Evolutionary conservation across 345 rosid species (phyloP).

Genomic region (Rhodomyrtus tomentosa): DNA sequence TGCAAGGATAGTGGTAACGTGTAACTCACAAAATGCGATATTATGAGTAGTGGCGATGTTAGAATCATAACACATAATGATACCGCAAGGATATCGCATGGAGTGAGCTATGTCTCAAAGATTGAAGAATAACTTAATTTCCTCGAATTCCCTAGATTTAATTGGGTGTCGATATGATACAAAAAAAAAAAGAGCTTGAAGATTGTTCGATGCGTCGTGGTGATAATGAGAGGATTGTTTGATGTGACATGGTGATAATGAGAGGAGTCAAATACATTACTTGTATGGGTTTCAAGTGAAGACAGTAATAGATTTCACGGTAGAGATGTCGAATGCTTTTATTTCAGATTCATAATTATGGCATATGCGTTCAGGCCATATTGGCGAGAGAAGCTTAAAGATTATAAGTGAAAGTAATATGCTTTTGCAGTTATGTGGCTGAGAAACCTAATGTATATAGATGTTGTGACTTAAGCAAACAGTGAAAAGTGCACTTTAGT

Average conservation of each 20-base stretch:
- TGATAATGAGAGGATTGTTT: not conserved
- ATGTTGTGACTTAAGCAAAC: not conserved
- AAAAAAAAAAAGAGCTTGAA: not conserved
- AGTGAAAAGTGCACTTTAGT: not conserved
- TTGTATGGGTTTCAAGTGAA: not conserved
- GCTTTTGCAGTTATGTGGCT: not conserved
- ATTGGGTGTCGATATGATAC: not conserved
- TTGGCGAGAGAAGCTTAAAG: not conserved
- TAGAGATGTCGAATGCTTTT: rapidly evolving
- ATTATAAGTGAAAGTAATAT: not conserved
- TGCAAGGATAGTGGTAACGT: not conserved
- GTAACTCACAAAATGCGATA: not conserved
- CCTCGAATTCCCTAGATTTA: not conserved
- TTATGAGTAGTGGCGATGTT: not conserved
- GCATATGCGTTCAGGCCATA: not conserved
- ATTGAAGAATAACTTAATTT: not conserved
- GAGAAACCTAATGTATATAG: not conserved
- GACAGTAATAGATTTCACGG: not conserved
- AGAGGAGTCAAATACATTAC: not conserved
- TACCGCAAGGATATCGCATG: not conserved
- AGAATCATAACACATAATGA: not conserved
- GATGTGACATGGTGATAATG: not conserved
- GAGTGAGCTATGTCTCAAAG: not conserved
- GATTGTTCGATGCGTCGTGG: not conserved
- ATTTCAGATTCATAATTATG: not conserved